These are phyloP conservation scores for Hanseniaspora gamundiae DNA, from an alignment of 1,139 yeast genomes.

Conservation along the genomic window DNA sequence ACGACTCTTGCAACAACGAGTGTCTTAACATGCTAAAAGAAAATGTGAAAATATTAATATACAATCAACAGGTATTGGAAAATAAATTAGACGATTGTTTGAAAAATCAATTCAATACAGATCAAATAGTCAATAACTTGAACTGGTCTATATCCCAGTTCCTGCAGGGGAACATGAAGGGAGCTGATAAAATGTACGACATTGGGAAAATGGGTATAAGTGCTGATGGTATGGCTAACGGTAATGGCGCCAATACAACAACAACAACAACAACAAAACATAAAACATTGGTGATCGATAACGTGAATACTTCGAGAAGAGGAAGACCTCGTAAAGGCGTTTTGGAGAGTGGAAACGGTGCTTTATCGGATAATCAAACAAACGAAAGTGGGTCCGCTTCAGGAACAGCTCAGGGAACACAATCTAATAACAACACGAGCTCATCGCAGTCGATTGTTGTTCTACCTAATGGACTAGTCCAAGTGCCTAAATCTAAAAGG, in stretches of 20 bases:
- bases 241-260: no score
- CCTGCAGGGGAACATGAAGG: slow-evolving; percentile 1
- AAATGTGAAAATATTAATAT: slow-evolving; percentile 20
- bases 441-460: neutral
- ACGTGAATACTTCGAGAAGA: slow-evolving; percentile 1
- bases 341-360: neutral
- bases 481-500: slow-evolving; percentile 20
- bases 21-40: slow-evolving; percentile 14
- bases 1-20: slow-evolving; percentile 12
- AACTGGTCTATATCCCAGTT: slow-evolving; percentile 11
- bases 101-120: slow-evolving; percentile 25
- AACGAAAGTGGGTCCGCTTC: no score
- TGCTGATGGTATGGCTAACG: no score
- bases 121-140: slow-evolving; percentile 21
- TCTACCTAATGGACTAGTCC: slow-evolving; percentile 20
- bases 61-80: slow-evolving; percentile 24
- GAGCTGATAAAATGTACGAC: neutral
- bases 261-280: no score
- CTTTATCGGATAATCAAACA: slow-evolving; percentile 3
- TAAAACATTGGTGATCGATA: neutral
- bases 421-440: neutral
- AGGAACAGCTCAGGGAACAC: no score
- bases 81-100: slow-evolving; percentile 24
- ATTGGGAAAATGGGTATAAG: no score
- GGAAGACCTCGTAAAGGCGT: slow-evolving; percentile 1